Evolutionary conservation across 441 rosid species (phyloP).

Genomic region (Pelargonium citronellum): DNA sequence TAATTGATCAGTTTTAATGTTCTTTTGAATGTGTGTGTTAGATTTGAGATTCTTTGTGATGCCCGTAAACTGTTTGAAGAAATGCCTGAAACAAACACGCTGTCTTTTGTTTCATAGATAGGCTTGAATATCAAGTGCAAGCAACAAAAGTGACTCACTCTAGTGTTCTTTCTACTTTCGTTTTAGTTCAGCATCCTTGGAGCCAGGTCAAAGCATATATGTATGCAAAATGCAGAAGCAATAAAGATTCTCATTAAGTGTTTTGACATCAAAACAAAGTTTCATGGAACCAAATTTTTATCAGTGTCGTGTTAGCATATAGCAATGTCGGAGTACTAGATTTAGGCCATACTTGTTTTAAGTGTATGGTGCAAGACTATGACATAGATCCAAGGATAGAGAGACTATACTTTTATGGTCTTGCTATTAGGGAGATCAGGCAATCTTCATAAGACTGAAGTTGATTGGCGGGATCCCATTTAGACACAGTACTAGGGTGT

Average conservation of each 20-base stretch:
- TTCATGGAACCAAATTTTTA: slow-evolving; percentile 61
- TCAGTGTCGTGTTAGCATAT: slow-evolving; percentile 51
- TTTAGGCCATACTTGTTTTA: slow-evolving; percentile 54
- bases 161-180: slow-evolving; percentile 55
- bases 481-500: slow-evolving; percentile 58
- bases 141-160: slow-evolving; percentile 83
- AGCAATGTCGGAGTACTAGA: slow-evolving; percentile 65
- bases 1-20: too few species aligned
- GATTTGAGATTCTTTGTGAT: too few species aligned
- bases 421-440: slow-evolving; percentile 77
- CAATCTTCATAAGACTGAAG: slow-evolving; percentile 57
- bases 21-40: too few species aligned
- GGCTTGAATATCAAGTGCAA: slow-evolving; percentile 42
- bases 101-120: slow-evolving; percentile 29
- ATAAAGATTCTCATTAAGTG: slow-evolving; percentile 46
- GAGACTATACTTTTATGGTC: slow-evolving; percentile 76
- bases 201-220: slow-evolving; percentile 66
- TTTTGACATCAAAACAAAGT: slow-evolving; percentile 50
- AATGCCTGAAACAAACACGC: too few species aligned
- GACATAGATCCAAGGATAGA: slow-evolving; percentile 67
- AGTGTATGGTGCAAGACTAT: slow-evolving; percentile 59
- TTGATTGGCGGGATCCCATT: slow-evolving; percentile 60
- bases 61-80: too few species aligned
- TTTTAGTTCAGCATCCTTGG: slow-evolving; percentile 72
- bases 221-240: slow-evolving; percentile 88